phyloP scores from a whole-genome alignment of 1,284 basidiomycete species.

The Ganoderma sp. region DNA sequence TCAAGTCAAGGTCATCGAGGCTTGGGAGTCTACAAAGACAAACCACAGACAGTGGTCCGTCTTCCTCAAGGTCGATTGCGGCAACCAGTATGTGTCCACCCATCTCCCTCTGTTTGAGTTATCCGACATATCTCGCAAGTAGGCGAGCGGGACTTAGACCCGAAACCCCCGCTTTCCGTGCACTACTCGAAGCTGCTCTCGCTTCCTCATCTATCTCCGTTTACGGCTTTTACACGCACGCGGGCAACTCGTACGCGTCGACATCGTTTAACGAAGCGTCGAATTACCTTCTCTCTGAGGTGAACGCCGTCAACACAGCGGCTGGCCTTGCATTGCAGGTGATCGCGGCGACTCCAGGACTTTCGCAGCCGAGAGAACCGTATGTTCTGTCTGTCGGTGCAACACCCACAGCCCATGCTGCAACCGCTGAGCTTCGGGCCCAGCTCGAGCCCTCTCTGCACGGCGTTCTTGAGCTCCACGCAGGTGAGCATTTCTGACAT shows the following conservation, averaged over 20 bases:
- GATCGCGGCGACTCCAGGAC: constrained; percentile 45
- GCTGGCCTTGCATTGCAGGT: constrained; percentile 63
- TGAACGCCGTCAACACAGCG: constrained; percentile 72
- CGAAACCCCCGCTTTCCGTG: constrained; percentile 57
- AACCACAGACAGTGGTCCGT: constrained; percentile 65
- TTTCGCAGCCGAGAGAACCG: constrained; percentile 45
- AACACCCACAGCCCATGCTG: constrained; percentile 86
- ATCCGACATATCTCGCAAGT: constrained; percentile 18
- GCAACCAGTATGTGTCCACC: constrained; percentile 62
- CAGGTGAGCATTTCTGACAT: constrained; percentile 50
- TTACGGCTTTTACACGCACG: constrained; percentile 87
- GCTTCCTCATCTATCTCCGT: constrained; percentile 62
- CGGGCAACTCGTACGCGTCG: constrained; percentile 78
- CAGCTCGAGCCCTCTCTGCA: constrained; percentile 56
- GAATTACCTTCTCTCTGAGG: constrained; percentile 71
- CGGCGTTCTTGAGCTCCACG: constrained; percentile 76
- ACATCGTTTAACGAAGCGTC: constrained; percentile 68
- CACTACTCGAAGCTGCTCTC: constrained; percentile 59
- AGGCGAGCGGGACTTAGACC: constrained; percentile 84
- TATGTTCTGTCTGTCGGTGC: constrained; percentile 84
- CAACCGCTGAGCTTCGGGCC: constrained; percentile 56
- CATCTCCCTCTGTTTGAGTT: constrained; percentile 8
- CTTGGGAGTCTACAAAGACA: constrained; percentile 52
- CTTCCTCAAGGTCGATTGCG: constrained; percentile 85
- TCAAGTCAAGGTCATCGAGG: constrained; percentile 71